A percentile compares a stretch with the other conserved stretches of the same genome.
Evolutionary conservation across 2,329 filamentous ascomycete genomes (phyloP).

Genomic region (Xylogone sp.): DNA sequence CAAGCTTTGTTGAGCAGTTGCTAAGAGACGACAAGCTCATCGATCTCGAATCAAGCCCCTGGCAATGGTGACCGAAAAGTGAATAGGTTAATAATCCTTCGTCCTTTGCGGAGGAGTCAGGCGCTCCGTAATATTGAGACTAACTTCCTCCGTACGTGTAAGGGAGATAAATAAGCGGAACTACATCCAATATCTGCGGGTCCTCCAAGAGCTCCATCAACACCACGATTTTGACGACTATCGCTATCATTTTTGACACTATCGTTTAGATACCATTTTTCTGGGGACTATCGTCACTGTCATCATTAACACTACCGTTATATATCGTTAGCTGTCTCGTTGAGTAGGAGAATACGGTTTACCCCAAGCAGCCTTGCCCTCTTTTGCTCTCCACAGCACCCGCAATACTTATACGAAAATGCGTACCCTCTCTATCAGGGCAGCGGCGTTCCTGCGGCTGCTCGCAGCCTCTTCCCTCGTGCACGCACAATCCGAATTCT

Average conservation of each 20-base stretch:
- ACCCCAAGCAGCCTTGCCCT: not conserved
- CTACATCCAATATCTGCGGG: not conserved
- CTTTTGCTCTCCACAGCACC: not conserved
- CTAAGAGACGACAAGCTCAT: too few species aligned
- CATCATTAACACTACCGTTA: not conserved
- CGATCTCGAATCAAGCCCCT: too few species aligned
- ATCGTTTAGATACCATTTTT: too few species aligned
- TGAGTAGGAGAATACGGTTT: not conserved
- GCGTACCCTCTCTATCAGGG: not conserved
- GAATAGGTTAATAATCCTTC: not conserved
- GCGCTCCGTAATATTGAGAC: not conserved
- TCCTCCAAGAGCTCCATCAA: not conserved
- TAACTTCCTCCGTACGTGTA: too few species aligned
- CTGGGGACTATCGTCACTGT: not conserved
- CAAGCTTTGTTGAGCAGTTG: too few species aligned
- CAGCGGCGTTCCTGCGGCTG: not conserved
- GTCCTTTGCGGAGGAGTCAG: not conserved
- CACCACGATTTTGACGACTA: too few species aligned
- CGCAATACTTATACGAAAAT: not conserved
- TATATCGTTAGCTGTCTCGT: not conserved
- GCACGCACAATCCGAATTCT: not conserved
- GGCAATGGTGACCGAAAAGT: not conserved
- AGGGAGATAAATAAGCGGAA: not conserved
- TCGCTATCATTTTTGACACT: too few species aligned
- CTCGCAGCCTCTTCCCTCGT: not conserved